Base-by-base conservation (phyloP, 176 grass and related monocot genomes). In the Triticum turgidum region DNA sequence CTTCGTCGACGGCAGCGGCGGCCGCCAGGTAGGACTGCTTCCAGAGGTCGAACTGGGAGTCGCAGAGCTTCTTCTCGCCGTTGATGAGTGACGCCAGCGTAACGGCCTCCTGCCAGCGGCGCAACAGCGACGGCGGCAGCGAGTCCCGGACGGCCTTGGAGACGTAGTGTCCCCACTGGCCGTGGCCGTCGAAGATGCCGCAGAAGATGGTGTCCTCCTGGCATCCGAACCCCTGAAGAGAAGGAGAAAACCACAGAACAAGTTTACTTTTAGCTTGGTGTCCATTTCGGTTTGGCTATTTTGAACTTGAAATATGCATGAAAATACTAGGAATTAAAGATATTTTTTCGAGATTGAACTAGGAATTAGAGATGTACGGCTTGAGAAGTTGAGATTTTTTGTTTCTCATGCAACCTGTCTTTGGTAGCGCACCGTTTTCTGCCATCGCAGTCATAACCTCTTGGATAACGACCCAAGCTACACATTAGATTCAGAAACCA, bases 171-270 rank as follows among this genome's bases (percentile, higher is more conserved):
- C 97, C 97, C 97, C 97, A 99, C 32, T 80, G 89, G 4, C 97
- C 97, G 34, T 99, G 97, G 1, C 97, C 97, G 61, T 99, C 97
- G 56, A 99, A 99, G 44, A 99, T 86, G 63, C 97, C 97, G 80
- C 94, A 99, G 29, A 97, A 84, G 75, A 93, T 71, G 39, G 73
- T 93, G 81, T 89, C 89, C 3, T 99, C 90, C 65, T 94, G 83
- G 87, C 85, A 90, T 12, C 97, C 97, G 78, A 97, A 99, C 71
- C 89, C 97, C 97, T 99, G 82, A 20, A 22, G 30, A 61, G 4
- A 6, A 4, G 11, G 65, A 15, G 65, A 21, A 2, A 34, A 3
- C 24, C 70, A 42, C 51, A 67, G 62, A 76, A 24, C 76, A 34
- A 11, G 0, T 45, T 12, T 45, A 45, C 42, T 45, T 45, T 45